phyloP scores from a whole-genome alignment of 192 early-diverging fungal genomes.

The Coemansia sp. region DNA sequence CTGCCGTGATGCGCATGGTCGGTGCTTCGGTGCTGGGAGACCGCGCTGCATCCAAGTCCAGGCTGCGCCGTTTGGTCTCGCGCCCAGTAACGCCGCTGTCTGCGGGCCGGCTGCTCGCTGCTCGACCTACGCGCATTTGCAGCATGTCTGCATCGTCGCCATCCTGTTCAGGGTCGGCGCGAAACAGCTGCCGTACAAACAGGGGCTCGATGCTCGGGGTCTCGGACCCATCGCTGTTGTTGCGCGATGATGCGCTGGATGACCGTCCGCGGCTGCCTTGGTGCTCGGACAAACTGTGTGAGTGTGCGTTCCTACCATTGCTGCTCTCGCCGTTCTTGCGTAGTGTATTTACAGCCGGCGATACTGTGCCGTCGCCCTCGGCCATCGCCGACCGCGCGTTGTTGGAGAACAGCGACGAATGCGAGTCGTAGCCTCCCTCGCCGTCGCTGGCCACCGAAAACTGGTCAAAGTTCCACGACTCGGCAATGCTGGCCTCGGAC shows the following conservation, averaged over 20 bases:
- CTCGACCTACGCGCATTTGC: conserved; percentile 7
- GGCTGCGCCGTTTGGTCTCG: conserved; percentile 15
- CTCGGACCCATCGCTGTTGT: conserved; percentile 13
- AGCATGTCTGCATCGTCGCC: conserved; percentile 10
- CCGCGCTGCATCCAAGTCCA: conserved; percentile 37
- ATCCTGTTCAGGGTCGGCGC: not conserved
- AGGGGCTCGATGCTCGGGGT: conserved; percentile 28
- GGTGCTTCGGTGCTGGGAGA: conserved; percentile 26
- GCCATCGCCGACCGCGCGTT: conserved; percentile 16
- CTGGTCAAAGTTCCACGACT: conserved; percentile 55
- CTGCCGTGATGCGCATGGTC: conserved; percentile 48
- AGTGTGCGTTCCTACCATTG: not conserved
- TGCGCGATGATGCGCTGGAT: not conserved
- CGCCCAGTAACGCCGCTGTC: not conserved
- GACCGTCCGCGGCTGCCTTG: not conserved
- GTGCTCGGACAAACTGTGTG: not conserved
- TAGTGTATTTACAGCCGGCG: not conserved
- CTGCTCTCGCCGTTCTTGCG: not conserved
- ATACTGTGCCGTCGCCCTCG: not conserved
- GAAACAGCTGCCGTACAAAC: conserved; percentile 51
- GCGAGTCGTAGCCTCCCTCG: conserved; percentile 43
- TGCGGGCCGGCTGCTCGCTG: not conserved
- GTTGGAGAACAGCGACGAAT: conserved; percentile 49
- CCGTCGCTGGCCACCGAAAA: conserved; percentile 49
- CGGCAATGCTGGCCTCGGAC: conserved; percentile 43